These are phyloP conservation scores for Paecilomyces formosus DNA, from an alignment of 2,329 filamentous ascomycete species.

Conservation along the genomic window DNA sequence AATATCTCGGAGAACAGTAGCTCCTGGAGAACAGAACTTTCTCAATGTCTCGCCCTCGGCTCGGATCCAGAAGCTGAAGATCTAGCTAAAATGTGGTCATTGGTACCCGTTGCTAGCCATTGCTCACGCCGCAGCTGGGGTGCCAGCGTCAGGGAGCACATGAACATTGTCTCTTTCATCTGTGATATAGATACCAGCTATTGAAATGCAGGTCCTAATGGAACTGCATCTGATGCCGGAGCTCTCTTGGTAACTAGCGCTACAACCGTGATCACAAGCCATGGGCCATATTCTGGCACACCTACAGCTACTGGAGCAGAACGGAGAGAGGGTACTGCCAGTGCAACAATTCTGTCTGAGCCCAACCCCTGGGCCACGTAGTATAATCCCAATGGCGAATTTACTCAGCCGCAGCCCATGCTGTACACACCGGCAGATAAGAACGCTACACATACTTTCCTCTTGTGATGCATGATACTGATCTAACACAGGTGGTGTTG, in stretches of 20 bases:
- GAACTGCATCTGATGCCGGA: not conserved
- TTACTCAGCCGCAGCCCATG: not conserved
- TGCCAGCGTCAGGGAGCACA: too few relatives aligned
- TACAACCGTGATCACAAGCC: not conserved
- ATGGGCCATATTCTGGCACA: not conserved
- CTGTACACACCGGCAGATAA: not conserved
- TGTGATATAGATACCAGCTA: not conserved
- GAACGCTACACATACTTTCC: not conserved
- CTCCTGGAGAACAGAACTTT: too few relatives aligned
- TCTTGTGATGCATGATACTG: not conserved
- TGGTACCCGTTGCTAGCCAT: too few relatives aligned
- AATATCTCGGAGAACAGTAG: too few relatives aligned
- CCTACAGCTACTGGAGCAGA: not conserved
- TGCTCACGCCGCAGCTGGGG: too few relatives aligned
- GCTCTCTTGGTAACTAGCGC: not conserved
- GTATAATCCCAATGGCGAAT: not conserved
- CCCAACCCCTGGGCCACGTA: too few relatives aligned
- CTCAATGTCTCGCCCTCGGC: too few relatives aligned
- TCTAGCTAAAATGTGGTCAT: too few relatives aligned
- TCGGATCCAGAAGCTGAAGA: too few relatives aligned
- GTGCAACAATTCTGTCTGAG: not conserved
- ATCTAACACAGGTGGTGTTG: not conserved
- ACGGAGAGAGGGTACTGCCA: not conserved
- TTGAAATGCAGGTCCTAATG: not conserved
- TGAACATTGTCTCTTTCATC: too few relatives aligned